Base-by-base conservation (phyloP, 1,284 basidiomycete species). In the Exsudoporus floridanus region DNA sequence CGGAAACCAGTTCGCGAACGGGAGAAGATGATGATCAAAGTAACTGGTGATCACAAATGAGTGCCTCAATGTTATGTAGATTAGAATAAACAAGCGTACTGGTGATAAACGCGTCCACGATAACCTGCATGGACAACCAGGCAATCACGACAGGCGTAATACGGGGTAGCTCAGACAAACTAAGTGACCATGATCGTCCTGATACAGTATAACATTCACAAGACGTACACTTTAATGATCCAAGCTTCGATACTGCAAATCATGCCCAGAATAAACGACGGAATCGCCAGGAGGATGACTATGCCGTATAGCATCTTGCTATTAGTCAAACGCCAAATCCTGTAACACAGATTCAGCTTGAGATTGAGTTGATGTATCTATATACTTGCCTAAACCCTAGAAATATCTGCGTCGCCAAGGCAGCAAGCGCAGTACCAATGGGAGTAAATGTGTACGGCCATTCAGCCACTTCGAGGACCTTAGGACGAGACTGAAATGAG, bases 361-460 rank as follows among this genome's bases (percentile, higher is more conserved):
- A 7, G 10, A 27, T 25, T 4, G 18, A 4, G 4, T 19, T 28
- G 14, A 4, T 31, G 5, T 6, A 6, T 31, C 10, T 18, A 7
- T n/a, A 34, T 8, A 43, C 57, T 43, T 43, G n/a, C 60, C 58
- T 60, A 33, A 37, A 42, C 0, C 50, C 58, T 13, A 59, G 44
- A 28, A 45, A 53, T 2, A 50, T 14, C 18, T 79, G 77, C 1
- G 77, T 74, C 16, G 74, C 56, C 36, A 79, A 60, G 8, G 77
- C 76, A 19, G 74, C 73, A 7, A 75, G 57, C 0, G 75, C 69
- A 2, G 75, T 78, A 6, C 73, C 72, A 19, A 73, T 61, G 5
- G 76, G 75, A 2, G 77, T 78, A 53, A 77, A 74, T 0, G 71
- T 69, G 46, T 75, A 74, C 4, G 76, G 74, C 78, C 77, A 62